Percentiles rank a stretch among this genome's conserved stretches.
phyloP scores from a whole-genome alignment of 2,329 filamentous ascomycete species.

The Colletotrichum sp. region DNA sequence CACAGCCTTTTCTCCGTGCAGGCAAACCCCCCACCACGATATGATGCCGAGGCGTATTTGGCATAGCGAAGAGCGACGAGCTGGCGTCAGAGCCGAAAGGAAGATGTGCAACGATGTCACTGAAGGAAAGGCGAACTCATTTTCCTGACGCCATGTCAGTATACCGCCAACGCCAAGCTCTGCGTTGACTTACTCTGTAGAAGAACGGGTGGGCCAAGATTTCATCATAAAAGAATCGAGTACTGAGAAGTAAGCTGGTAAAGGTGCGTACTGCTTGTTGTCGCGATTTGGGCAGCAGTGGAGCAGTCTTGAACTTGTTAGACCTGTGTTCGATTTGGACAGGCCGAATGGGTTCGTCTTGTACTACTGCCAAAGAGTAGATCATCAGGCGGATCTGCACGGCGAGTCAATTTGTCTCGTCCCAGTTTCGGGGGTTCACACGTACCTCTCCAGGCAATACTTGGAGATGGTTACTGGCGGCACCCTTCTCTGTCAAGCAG shows the following conservation, averaged over 20 bases:
- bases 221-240: not conserved
- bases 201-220: not conserved
- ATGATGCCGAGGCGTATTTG: not conserved
- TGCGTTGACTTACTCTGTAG: not conserved
- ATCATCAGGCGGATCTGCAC: not conserved
- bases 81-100: not conserved
- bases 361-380: not conserved
- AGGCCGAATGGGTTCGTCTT: not conserved
- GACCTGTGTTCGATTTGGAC: not conserved
- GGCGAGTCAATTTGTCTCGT: not conserved
- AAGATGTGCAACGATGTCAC: not conserved
- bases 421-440: not conserved
- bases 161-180: not conserved
- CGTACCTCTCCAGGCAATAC: not conserved
- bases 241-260: not conserved
- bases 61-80: not conserved
- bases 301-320: not conserved
- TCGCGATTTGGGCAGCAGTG: not conserved
- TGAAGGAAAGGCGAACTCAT: not conserved
- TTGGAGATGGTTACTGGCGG: not conserved
- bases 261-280: not conserved
- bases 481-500: not conserved
- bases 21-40: not conserved
- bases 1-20: not conserved
- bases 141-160: not conserved